Base-by-base conservation (phyloP, 306 rosid species). In the Amphicarpaea edgeworthii region DNA sequence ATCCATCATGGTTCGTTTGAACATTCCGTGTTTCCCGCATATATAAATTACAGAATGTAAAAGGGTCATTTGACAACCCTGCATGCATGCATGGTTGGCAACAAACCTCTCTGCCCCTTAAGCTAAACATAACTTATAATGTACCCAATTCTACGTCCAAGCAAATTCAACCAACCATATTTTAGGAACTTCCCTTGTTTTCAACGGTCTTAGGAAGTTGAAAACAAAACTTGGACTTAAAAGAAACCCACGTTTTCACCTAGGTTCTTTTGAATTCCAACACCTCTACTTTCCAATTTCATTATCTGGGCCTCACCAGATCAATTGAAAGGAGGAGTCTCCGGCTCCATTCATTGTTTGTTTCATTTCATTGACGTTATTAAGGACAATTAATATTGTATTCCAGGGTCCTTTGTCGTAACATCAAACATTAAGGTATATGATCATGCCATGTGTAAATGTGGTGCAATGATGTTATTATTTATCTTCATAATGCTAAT, bases 81-180 rank as follows among this genome's bases (percentile, higher is more conserved):
- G 32, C 4, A 28, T 28, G n/a, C n/a, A 71, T 60, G 20, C 9
- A 77, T 62, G 86, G 82, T 69, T 82, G 83, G 75, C 20, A 62
- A 68, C 80, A 79, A 74, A 78, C 19, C 26, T 68, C 51, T 59
- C 70, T 37, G 37, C 60, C 42, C 77, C 58, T 68, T 12, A 32
- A 77, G 28, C 86, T 47, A 75, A 82, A 83, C 84, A 72, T 66
- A 84, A 84, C 51, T 67, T 43, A 34, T 32, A 75, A 75, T 50
- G 24, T 41, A 57, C 3, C 62, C 61, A 64, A 78, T 73, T 61
- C 72, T 57, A 41, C 65, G 42, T 10, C 32, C 45, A 68, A 50
- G 30, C 61, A 61, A 37, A 73, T 60, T 70, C 28, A 55, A 75
- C 85, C 79, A 82, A 30, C 82, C 79, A 80, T 76, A 73, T 77